Evolutionary conservation across 768 basidiomycete genomes (phyloP).

Genomic region (Gloeopeniophorella convolvens): DNA sequence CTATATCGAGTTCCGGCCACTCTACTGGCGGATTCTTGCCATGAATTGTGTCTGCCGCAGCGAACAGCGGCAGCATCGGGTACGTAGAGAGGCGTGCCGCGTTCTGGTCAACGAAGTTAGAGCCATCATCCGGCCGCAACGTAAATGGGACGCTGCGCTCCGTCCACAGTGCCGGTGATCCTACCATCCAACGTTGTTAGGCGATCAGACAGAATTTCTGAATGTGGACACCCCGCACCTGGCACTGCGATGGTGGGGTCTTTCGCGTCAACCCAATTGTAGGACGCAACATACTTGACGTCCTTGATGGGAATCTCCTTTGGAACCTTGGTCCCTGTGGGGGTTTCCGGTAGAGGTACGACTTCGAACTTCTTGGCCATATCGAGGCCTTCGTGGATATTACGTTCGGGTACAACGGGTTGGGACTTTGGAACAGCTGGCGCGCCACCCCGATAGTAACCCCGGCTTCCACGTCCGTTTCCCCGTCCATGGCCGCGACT

Average conservation of each 20-base stretch:
- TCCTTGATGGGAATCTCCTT: slow-evolving; percentile 15
- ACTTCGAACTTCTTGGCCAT: slow-evolving; percentile 5
- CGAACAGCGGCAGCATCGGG: slow-evolving; percentile 49
- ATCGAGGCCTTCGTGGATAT: slow-evolving; percentile 14
- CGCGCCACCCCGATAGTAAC: too few species aligned
- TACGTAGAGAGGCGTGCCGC: slow-evolving; percentile 35
- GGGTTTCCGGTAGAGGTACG: not conserved
- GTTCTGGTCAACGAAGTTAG: slow-evolving; percentile 54
- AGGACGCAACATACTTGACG: slow-evolving; percentile 27
- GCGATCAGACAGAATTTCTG: not conserved
- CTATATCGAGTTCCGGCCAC: slow-evolving; percentile 35
- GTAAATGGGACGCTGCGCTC: slow-evolving; percentile 40
- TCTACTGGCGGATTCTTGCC: slow-evolving; percentile 27
- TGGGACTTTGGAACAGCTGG: too few species aligned
- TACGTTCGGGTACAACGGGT: too few species aligned
- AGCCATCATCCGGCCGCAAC: slow-evolving; percentile 48
- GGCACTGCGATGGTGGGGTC: slow-evolving; percentile 29
- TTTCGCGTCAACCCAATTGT: slow-evolving; percentile 25
- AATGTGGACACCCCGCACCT: slow-evolving; percentile 16
- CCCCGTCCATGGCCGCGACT: too few species aligned
- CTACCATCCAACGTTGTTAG: slow-evolving; percentile 27
- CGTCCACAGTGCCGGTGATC: slow-evolving; percentile 54
- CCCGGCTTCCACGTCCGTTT: too few species aligned
- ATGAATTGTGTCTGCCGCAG: slow-evolving; percentile 42
- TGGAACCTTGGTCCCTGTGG: not conserved